Evolutionary conservation across 495 filamentous ascomycete genomes (phyloP).

Genomic region (Neurospora intermedia): DNA sequence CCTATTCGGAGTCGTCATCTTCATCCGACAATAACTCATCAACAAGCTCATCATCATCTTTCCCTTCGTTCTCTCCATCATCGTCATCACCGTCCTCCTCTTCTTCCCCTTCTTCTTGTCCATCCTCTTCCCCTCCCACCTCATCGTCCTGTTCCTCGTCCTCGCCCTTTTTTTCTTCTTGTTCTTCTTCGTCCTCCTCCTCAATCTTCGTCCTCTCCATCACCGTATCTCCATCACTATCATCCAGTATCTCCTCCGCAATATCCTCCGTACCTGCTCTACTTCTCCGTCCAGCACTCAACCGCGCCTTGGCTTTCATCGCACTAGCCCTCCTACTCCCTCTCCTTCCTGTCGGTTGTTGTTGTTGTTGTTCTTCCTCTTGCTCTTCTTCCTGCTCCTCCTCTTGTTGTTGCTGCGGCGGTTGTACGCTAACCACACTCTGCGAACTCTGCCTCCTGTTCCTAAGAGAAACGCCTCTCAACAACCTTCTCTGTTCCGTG

Average conservation of each 20-base stretch:
- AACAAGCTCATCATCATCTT: constrained; percentile 18
- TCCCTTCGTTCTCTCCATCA: constrained; percentile 12
- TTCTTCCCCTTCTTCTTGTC: not conserved
- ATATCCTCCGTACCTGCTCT: not conserved
- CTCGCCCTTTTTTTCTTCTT: not conserved
- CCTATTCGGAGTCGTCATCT: constrained; percentile 1
- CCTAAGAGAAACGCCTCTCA: not conserved
- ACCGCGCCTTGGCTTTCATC: constrained; percentile 1
- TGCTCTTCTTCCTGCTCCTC: not conserved
- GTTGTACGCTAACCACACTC: not conserved
- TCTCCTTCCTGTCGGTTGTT: not conserved
- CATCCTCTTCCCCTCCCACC: not conserved
- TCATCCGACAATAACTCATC: constrained; percentile 38
- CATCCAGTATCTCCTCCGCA: constrained; percentile 15
- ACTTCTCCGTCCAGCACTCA: not conserved
- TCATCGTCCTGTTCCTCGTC: constrained; percentile 2
- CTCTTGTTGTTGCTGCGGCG: not conserved
- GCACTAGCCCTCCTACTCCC: not conserved
- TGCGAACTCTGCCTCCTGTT: not conserved
- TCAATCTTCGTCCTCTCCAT: constrained; percentile 11
- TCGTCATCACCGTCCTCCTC: constrained; percentile 7
- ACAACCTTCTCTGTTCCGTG: not conserved
- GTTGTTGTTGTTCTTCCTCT: no score
- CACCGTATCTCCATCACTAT: not conserved
- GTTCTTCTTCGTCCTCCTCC: constrained; percentile 13